Percentiles rank a stretch among this genome's conserved stretches.
phyloP scores from a whole-genome alignment of 257 asterid species.

The Fraxinus quadrangulata region DNA sequence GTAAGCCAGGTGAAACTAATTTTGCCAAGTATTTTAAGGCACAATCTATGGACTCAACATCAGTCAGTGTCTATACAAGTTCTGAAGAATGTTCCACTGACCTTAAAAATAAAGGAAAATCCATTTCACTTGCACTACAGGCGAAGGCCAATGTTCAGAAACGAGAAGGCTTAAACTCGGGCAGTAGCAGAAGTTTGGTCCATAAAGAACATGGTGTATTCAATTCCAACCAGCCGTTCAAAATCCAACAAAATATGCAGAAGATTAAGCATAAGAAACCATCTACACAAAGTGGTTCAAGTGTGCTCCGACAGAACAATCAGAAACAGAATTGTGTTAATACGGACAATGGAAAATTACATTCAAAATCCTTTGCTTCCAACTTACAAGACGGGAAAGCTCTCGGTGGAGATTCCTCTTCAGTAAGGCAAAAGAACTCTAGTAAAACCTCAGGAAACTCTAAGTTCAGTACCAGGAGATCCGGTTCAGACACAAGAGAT shows the following conservation, averaged over 20 bases:
- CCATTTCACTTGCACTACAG: constrained; percentile 86
- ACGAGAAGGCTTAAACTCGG: constrained; percentile 55
- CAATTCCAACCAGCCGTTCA: constrained; percentile 42
- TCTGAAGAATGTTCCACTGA: constrained; percentile 45
- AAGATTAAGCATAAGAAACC: constrained; percentile 52
- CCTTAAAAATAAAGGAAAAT: constrained; percentile 54
- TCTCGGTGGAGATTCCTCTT: constrained; percentile 43
- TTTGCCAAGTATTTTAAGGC: constrained; percentile 42
- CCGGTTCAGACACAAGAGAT: constrained; percentile 41
- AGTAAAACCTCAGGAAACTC: constrained; percentile 48
- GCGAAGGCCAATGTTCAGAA: constrained; percentile 90
- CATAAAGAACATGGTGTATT: constrained; percentile 48
- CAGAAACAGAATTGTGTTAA: constrained; percentile 71
- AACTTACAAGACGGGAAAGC: constrained; percentile 50
- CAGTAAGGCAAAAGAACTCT: constrained; percentile 40
- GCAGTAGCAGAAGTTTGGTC: constrained; percentile 29
- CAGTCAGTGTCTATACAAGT: constrained; percentile 33
- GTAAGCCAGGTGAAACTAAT: constrained; percentile 44
- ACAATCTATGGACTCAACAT: constrained; percentile 44
- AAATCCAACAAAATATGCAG: constrained; percentile 46
- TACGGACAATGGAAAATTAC: constrained; percentile 57
- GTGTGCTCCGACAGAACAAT: constrained; percentile 76
- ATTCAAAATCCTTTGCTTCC: constrained; percentile 40
- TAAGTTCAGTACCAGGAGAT: constrained; percentile 55
- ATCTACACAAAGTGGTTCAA: constrained; percentile 35